Evolutionary conservation across 805 yeast species (phyloP).

Genomic region (Saccharomycopsis olivae): DNA sequence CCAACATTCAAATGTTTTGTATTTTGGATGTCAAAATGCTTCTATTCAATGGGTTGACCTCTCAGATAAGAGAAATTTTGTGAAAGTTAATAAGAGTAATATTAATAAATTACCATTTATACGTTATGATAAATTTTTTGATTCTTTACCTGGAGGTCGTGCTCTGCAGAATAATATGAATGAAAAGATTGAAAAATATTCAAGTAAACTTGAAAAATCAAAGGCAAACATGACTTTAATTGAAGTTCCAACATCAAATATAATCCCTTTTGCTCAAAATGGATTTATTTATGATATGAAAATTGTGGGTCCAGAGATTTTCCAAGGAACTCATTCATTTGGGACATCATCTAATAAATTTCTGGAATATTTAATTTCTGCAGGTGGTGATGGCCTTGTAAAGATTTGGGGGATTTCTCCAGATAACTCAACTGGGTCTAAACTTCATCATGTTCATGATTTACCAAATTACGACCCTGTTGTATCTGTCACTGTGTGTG

Average conservation of each 20-base stretch:
- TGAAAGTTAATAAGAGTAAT: slow-evolving; percentile 22
- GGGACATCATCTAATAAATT: background rate
- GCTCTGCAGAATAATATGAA: slow-evolving; percentile 32
- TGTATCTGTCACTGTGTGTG: slow-evolving; percentile 52
- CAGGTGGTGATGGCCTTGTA: slow-evolving; percentile 89
- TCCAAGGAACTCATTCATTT: slow-evolving; percentile 14
- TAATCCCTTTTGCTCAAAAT: slow-evolving; percentile 76
- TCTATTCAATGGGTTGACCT: slow-evolving; percentile 62
- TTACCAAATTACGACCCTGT: slow-evolving; percentile 62
- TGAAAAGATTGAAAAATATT: slow-evolving; percentile 15
- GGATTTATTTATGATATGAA: slow-evolving; percentile 67
- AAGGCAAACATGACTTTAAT: slow-evolving; percentile 28
- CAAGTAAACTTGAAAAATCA: slow-evolving; percentile 8
- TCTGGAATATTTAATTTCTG: slow-evolving; percentile 41
- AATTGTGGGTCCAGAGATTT: slow-evolving; percentile 16
- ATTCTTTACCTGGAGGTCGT: slow-evolving; percentile 72
- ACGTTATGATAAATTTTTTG: slow-evolving; percentile 78
- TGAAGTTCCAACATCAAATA: slow-evolving; percentile 59
- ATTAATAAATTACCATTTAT: slow-evolving; percentile 43
- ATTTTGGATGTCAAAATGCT: slow-evolving; percentile 90
- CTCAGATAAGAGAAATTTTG: slow-evolving; percentile 18
- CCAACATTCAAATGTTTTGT: slow-evolving; percentile 46
- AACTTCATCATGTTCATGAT: too few relatives aligned
- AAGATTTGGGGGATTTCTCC: slow-evolving; percentile 58
- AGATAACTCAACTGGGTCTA: slow-evolving; percentile 17